Evolutionary conservation across 768 basidiomycete genomes (phyloP), one percentile per base, ranked within the genome.

Genomic region (Phlebiopsis gigantea): DNA sequence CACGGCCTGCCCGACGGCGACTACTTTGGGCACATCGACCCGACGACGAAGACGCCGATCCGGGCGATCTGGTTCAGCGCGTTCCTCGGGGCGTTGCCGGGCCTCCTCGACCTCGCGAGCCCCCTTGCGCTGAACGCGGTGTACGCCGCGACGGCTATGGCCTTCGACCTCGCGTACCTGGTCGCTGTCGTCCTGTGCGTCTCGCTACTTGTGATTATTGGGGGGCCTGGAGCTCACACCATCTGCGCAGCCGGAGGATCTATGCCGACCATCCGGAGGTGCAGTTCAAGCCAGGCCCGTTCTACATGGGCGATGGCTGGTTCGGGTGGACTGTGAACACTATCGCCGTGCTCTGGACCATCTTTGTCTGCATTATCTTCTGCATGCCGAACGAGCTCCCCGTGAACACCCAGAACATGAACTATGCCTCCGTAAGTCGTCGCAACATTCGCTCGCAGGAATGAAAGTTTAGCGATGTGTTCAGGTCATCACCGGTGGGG

Each of bases 271-370:
- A 93, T 64, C 87, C 88, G 0, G 90, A 93, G 48, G 90, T 93
- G 41, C 75, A 79, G 63, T 93, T 93, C 77, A 84, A 79, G 58
- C 91, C 91, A 4, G 91, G 91, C 9, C 90, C 90, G 5, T 92
- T 92, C 73, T 91, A 86, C 72, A 83, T 92, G 82, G 86, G 89
- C 25, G 71, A 79, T 52, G 88, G 88, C 0, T 58, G 75, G 44
- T 66, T 89, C 15, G 88, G 88, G 0, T 77, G 77, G 73, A 64
- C 73, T 5, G 79, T 78, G 56, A 90, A 91, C 62, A 59, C 76
- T 28, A 73, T 73, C 17, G 88, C 87, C 68, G 84, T 88, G 45
- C 48, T 65, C 15, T 88, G 86, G 86, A 85, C 84, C 31, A 62
- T 80, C 14, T 87, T 88, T 67, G 77, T 89, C 34, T 78, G 75